Evolutionary conservation across 2,329 filamentous ascomycete genomes (phyloP), one percentile per base, ranked within the genome.

Genomic region (Beauveria medogensis): DNA sequence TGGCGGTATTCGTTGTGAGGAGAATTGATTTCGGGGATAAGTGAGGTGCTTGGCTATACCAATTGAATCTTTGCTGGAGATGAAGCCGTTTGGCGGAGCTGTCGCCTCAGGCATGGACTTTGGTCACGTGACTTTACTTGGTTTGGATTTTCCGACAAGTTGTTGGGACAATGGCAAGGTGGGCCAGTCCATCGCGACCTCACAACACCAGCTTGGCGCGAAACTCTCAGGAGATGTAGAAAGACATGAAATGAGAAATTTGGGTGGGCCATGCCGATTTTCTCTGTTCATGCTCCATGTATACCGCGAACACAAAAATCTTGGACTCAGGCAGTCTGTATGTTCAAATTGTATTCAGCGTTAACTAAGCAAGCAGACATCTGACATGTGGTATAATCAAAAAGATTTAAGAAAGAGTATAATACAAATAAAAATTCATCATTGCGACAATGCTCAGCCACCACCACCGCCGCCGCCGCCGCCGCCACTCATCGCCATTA

Each of bases 1-100:
- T 91, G 85, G 75, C 75, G 76, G 73, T 72, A 67, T 76, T 74
- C 69, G 66, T 66, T 69, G 69, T 46, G 48, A 28, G 24, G 47
- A 46, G 48, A 24, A 26, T 59, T 22, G 12, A 40, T 53, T 59
- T 59, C 56, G 47, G 47, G 68, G 69, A 69, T 67, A 71, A 68
- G 74, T 67, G 66, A 69, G 70, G 68, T 72, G 68, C 67, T 69
- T 68, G 66, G 69, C 60, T 41, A 40, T 41, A 16, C 55, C 51
- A 43, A 59, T 71, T 37, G 69, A 74, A 70, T 72, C 69, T 71
- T 71, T 67, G 70, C 66, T 67, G 70, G 69, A 69, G 71, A 69
- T 68, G 68, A 54, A 69, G 66, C 64, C 65, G 64, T 59, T 65
- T 64, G 63, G 66, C 64, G 63, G 62, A 66, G 67, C 64, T 18